Percentiles rank a stretch among this genome's conserved stretches.
These are phyloP conservation scores for Kodamaea hsintzibuensis DNA, from an alignment of 805 yeast species.

Conservation along the genomic window DNA sequence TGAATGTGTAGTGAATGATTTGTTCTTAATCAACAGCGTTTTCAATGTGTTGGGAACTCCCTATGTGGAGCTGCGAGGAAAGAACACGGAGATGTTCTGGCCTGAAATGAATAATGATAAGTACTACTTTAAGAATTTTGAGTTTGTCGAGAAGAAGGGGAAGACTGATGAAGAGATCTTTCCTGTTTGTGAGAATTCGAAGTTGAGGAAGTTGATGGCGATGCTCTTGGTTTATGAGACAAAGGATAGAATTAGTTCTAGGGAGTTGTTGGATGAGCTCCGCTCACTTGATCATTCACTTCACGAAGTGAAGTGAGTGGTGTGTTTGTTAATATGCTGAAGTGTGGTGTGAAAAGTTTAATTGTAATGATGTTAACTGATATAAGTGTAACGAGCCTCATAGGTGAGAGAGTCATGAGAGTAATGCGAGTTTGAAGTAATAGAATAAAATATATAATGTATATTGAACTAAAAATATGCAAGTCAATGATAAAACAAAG, in stretches of 20 bases:
- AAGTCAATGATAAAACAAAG: too few relatives aligned
- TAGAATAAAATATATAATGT: too few relatives aligned
- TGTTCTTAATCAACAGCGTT: constrained; percentile 56
- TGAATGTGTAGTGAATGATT: constrained; percentile 52
- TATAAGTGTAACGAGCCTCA: too few relatives aligned
- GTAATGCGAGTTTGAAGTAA: too few relatives aligned
- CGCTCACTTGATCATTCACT: background rate
- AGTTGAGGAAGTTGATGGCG: background rate
- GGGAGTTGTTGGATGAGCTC: background rate
- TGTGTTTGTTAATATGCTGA: too few relatives aligned
- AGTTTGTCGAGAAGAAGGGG: constrained; percentile 17
- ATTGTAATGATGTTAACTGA: too few relatives aligned
- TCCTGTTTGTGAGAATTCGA: constrained; percentile 30
- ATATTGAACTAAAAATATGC: too few relatives aligned
- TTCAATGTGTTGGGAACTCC: constrained; percentile 68
- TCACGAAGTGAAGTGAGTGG: background rate
- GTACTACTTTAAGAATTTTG: constrained; percentile 31
- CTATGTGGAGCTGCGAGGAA: constrained; percentile 15
- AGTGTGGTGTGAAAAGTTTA: too few relatives aligned
- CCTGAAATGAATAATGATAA: constrained; percentile 33
- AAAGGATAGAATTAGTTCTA: background rate
- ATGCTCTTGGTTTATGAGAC: constrained; percentile 5
- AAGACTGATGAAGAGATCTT: constrained; percentile 24
- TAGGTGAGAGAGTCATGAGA: too few relatives aligned
- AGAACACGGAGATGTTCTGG: constrained; percentile 27